Conservation (phyloP, 371 early-diverging fungal genomes). For the Globomyces sp. region DNA sequence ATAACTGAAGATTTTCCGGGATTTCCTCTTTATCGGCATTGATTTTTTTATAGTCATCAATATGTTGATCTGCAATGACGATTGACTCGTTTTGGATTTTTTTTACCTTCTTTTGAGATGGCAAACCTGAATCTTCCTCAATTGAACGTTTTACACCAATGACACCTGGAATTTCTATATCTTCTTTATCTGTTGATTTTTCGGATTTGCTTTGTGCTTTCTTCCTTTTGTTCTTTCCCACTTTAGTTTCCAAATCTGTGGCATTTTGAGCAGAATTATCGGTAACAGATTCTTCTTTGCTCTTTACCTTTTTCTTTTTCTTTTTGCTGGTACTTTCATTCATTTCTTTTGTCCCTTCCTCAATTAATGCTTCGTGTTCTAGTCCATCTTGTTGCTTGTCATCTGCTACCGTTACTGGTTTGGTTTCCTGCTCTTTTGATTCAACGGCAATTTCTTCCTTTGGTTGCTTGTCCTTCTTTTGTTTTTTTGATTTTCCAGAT, state of each 20-base stretch:
- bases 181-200: slow-evolving; percentile 7
- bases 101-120: slow-evolving; percentile 10
- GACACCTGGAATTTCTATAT: too few species aligned
- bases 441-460: slow-evolving; percentile 19
- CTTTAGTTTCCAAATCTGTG: slow-evolving; percentile 27
- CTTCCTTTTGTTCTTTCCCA: slow-evolving; percentile 29
- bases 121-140: slow-evolving; percentile 1
- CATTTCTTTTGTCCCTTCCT: slow-evolving; percentile 34
- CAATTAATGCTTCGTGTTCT: slow-evolving; percentile 12
- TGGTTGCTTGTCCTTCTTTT: background rate
- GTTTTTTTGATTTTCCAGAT: too few species aligned
- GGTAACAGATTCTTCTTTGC: slow-evolving; percentile 19
- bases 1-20: slow-evolving; percentile 66
- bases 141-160: background rate
- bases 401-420: slow-evolving; percentile 30
- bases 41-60: slow-evolving; percentile 21
- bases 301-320: slow-evolving; percentile 31
- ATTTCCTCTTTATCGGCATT: slow-evolving; percentile 33
- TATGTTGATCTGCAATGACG: slow-evolving; percentile 24
- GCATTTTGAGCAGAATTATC: slow-evolving; percentile 17
- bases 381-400: slow-evolving; percentile 8
- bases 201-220: background rate
- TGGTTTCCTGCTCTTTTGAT: slow-evolving; percentile 14
- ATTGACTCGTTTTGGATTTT: slow-evolving; percentile 33
- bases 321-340: slow-evolving; percentile 4